These are phyloP conservation scores for Mycena vitilis DNA, from an alignment of 768 basidiomycete species.

Conservation along the genomic window DNA sequence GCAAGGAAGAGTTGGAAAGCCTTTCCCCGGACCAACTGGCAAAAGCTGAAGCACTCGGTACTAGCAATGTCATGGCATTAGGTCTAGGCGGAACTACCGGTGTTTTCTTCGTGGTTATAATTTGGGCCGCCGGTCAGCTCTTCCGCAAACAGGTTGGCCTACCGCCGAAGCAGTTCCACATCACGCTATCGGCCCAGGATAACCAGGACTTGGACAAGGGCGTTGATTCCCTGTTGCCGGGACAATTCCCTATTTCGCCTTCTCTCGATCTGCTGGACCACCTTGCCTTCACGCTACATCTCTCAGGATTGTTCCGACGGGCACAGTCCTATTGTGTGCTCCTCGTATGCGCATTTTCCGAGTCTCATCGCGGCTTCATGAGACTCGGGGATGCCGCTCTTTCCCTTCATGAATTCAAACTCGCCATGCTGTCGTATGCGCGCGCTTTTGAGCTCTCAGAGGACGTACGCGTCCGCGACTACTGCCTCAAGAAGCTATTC, in stretches of 20 bases:
- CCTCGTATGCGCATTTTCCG: constrained; percentile 46
- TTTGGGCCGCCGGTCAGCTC: constrained; percentile 66
- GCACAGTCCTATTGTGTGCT: constrained; percentile 49
- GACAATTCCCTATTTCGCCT: constrained; percentile 45
- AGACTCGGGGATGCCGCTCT: constrained; percentile 61
- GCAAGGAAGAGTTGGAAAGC: constrained; percentile 25
- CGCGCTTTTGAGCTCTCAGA: constrained; percentile 54
- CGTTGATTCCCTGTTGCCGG: constrained; percentile 55
- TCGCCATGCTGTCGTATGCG: constrained; percentile 69
- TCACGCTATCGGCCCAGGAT: constrained; percentile 57
- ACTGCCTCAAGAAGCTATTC: constrained; percentile 59
- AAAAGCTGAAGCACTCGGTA: constrained; percentile 20
- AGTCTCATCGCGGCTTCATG: constrained; percentile 60
- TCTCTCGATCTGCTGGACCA: constrained; percentile 56
- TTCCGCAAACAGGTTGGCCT: constrained; percentile 62
- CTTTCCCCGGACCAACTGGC: constrained; percentile 33
- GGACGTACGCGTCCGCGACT: constrained; percentile 50
- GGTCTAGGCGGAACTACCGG: constrained; percentile 53
- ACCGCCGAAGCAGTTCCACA: constrained; percentile 66
- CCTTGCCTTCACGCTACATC: constrained; percentile 57
- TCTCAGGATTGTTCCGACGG: constrained; percentile 47
- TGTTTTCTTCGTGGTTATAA: constrained; percentile 61
- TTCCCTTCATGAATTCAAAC: constrained; percentile 49
- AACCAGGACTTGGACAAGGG: constrained; percentile 61
- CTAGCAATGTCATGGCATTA: constrained; percentile 45